Conservation (phyloP, 768 basidiomycete genomes). For the Lentinula guzmanii region DNA sequence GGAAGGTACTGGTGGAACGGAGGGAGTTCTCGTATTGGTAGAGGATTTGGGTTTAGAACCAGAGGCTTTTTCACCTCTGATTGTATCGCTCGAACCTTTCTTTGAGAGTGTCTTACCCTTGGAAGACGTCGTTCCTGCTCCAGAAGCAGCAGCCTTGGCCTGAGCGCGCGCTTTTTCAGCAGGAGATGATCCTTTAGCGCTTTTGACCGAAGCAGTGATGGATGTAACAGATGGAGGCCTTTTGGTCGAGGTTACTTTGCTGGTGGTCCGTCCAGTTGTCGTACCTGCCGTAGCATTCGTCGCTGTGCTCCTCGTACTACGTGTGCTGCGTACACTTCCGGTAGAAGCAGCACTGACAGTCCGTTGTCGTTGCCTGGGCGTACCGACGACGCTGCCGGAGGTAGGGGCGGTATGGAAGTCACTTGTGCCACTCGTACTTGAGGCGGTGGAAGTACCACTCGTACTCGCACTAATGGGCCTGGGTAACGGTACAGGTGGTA, state of each 20-base stretch:
- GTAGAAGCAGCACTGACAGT: constrained; percentile 6
- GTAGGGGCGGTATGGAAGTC: constrained; percentile 2
- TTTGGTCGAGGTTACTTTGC: background rate
- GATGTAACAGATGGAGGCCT: constrained; percentile 1
- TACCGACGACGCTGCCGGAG: background rate
- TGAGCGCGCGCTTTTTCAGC: background rate
- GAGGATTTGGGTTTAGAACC: background rate
- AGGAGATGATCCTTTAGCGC: background rate
- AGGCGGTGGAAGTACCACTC: background rate
- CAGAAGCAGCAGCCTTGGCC: background rate
- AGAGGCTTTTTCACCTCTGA: constrained; percentile 11
- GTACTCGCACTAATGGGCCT: constrained; percentile 2
- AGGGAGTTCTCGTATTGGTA: background rate
- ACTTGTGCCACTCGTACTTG: background rate
- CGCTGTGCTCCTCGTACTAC: constrained; percentile 5
- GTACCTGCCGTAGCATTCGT: background rate
- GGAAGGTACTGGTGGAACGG: background rate
- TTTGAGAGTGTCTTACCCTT: constrained; percentile 22
- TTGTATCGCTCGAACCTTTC: constrained; percentile 30
- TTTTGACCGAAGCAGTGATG: background rate
- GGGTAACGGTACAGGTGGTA: background rate
- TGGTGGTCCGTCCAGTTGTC: background rate
- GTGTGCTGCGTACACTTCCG: constrained; percentile 8
- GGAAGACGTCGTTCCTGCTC: background rate
- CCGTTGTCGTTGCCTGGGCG: constrained; percentile 3